Evolutionary conservation across 78 protist genomes (phyloP).

Genomic region (Dictyostelium firmibasis): DNA sequence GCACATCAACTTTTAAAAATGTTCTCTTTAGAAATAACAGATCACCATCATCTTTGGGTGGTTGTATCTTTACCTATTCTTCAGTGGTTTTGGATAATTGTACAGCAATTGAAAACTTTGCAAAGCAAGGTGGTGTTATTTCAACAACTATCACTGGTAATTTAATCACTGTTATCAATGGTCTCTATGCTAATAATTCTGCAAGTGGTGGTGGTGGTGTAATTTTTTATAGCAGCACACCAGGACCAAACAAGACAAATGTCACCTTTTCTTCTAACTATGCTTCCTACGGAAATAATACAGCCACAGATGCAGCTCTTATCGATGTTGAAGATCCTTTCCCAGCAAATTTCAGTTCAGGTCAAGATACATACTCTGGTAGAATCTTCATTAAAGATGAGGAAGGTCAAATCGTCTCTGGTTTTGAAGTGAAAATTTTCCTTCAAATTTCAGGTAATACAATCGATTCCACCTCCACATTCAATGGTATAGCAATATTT

Average conservation of each 20-base stretch:
- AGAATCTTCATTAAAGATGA: background rate
- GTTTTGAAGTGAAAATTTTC: background rate
- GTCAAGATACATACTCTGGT: background rate
- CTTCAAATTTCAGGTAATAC: constrained; percentile 2
- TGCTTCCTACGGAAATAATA: background rate
- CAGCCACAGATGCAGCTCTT: background rate
- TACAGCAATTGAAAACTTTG: background rate
- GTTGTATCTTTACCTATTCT: background rate
- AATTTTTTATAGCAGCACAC: background rate
- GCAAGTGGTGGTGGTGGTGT: constrained; percentile 20
- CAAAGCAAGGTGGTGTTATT: background rate
- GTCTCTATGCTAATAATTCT: background rate
- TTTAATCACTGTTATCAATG: background rate
- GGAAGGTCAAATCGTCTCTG: background rate
- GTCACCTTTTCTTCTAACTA: background rate
- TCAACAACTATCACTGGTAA: background rate
- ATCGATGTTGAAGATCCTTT: background rate
- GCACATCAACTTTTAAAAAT: background rate
- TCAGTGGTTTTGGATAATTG: background rate
- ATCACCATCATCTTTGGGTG: background rate
- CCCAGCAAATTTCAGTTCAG: background rate
- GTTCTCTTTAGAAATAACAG: background rate
- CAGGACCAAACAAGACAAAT: background rate
- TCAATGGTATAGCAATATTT: constrained; percentile 6
- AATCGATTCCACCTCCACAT: background rate